Base-by-base conservation (phyloP, 1,284 basidiomycete genomes). In the Xanthoconium separans region DNA sequence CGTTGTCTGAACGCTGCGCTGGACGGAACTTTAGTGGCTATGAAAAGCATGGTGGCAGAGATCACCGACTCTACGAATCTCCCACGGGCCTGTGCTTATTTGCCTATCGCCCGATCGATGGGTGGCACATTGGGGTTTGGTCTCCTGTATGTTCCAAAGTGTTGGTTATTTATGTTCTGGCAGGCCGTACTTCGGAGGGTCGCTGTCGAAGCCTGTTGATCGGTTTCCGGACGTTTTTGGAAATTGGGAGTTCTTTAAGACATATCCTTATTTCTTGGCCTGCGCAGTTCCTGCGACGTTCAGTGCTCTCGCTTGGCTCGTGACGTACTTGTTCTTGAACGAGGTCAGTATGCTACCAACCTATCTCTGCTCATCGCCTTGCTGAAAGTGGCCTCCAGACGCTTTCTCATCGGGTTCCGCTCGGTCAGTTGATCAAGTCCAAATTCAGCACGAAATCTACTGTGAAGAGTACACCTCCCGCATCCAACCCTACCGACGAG, bases 241-340 rank as follows among this genome's bases (percentile, higher is more conserved):
- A 15, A 58, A 78, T 50, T 83, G 74, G 50, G 72, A 75, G 24
- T 88, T 91, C 65, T 71, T 87, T 61, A 82, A 79, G 56, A 75
- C 74, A 51, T 85, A 89, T 66, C 88, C 89, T 13, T 91, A 91
- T 69, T 88, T 91, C 69, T 74, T 91, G 44, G 82, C 88, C 11
- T 91, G 87, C 59, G 77, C 84, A 12, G 78, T 88, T 5, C 79
- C 85, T 3, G 87, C 87, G 4, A 82, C 83, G 0, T 84, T 83
- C 65, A 78, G 85, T 2, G 69, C 74, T 10, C n/a, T 84, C n/a
- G 81, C 84, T 13, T 86, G 83, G 77, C 41, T 84, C 15, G 73
- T 85, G 2, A 81, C 82, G 0, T 75, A 76, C 44, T 51, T 84
- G 6, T 86, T 80, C 68, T 72, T 91, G 43, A 78, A 84, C 59